These are phyloP conservation scores for Alternaria conjuncta DNA, from an alignment of 2,329 filamentous ascomycete genomes.

Conservation along the genomic window DNA sequence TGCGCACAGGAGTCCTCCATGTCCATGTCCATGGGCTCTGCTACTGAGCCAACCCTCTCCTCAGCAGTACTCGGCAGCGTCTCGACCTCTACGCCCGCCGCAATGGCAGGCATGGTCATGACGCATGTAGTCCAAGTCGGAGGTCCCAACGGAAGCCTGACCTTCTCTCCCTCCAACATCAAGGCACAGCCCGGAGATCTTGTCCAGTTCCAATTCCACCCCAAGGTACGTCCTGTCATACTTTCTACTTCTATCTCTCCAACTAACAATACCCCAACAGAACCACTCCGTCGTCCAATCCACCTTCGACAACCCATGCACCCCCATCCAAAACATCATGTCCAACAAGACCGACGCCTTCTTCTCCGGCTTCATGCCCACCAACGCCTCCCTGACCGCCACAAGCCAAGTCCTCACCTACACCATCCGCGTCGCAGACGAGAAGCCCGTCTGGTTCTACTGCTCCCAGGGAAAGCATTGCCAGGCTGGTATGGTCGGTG, in stretches of 20 bases:
- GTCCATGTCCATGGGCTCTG: not conserved
- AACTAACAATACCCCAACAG: constrained; percentile 23
- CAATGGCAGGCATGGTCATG: constrained; percentile 25
- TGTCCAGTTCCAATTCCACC: constrained; percentile 61
- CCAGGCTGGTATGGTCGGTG: constrained; percentile 75
- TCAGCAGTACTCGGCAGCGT: not conserved
- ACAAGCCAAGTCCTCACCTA: constrained; percentile 65
- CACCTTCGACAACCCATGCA: constrained; percentile 73
- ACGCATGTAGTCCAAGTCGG: constrained; percentile 70
- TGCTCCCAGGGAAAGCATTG: constrained; percentile 79
- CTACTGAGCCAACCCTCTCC: not conserved
- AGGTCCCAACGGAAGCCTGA: constrained; percentile 60
- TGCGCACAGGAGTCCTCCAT: constrained; percentile 26
- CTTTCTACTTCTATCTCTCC: no score
- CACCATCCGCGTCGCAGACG: constrained; percentile 72
- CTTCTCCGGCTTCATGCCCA: constrained; percentile 70
- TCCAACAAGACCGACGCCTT: constrained; percentile 61
- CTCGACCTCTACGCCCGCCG: not conserved
- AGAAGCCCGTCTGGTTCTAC: constrained; percentile 78
- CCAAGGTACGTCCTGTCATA: constrained; percentile 45
- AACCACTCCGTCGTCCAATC: constrained; percentile 86
- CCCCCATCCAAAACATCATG: constrained; percentile 60
- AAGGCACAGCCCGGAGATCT: constrained; percentile 65
- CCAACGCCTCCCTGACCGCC: constrained; percentile 43
- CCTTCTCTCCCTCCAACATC: constrained; percentile 71